Base-by-base conservation (phyloP, 805 yeast genomes). In the Pichia manshurica region DNA sequence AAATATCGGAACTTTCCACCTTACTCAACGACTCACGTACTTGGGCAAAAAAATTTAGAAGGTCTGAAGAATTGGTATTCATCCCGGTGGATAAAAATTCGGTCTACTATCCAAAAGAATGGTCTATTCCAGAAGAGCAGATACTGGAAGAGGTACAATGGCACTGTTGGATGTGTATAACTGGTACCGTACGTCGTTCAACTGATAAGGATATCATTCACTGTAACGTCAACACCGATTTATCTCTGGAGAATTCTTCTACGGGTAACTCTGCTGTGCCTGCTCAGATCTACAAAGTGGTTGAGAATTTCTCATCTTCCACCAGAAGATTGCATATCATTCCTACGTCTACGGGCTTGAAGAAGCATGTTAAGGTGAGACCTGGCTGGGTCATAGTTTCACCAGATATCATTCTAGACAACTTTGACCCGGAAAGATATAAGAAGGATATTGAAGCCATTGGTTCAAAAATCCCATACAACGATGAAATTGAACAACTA, bases 111-210 rank as follows among this genome's bases (percentile, higher is more conserved):
- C 93, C 93, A 0, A 72, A 73, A 2, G 75, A 77, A 35, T 73
- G 74, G 8, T 53, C 56, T 19, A 59, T 65, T 33, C 65, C 67
- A 2, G 74, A 74, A 47, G 77, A 74, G 16, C 70, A 71, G 31
- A 61, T 86, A 22, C 72, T 86, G 47, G 81, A 79, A 50, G 79
- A 82, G 49, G 81, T 85, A 64, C 93, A 85, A 66, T 90, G 96
- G 96, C 97, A 91, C 66, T 90, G 97, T 59, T 85, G 96, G 86
- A 89, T 90, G 96, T 91, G 96, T 56, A 85, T 90, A 45, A 90
- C 96, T 2, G 97, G 97, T 2, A 90, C 97, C 0, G 91, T 90
- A 7, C 73, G 96, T 59, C 75, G 97, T 57, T 79, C 95, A 2
- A 79, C 82, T 0, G 97, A 90, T 66, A 77, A 77, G 13, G 89